These are phyloP conservation scores for Sarocladium kiliense DNA, from an alignment of 2,329 filamentous ascomycete genomes.

Conservation along the genomic window DNA sequence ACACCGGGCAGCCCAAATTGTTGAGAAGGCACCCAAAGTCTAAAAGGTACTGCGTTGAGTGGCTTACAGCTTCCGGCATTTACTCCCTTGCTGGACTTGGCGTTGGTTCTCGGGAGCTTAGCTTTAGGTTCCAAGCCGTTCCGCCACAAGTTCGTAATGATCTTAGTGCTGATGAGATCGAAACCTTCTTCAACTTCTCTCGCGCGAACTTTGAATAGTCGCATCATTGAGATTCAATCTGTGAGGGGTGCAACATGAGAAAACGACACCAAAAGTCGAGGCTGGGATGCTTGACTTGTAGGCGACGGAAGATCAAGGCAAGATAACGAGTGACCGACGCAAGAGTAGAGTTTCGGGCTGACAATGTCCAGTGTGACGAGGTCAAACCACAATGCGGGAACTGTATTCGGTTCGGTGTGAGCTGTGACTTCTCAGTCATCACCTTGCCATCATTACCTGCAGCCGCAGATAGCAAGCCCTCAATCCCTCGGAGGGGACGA, in stretches of 20 bases:
- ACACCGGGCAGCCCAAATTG: too few relatives aligned
- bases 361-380: conserved; percentile 14
- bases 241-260: not conserved
- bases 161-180: not conserved
- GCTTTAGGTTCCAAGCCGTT: too few relatives aligned
- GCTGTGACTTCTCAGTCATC: conserved; percentile 14
- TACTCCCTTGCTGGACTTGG: too few relatives aligned
- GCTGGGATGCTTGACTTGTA: conserved; percentile 16
- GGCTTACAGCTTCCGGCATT: too few relatives aligned
- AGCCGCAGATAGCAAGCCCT: conserved; percentile 8
- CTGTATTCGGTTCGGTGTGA: conserved; percentile 14
- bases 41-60: too few relatives aligned
- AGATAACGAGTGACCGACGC: not conserved
- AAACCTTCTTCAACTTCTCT: not conserved
- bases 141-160: too few relatives aligned
- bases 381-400: conserved; percentile 13
- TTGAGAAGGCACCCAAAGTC: too few relatives aligned
- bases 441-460: not conserved
- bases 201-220: not conserved
- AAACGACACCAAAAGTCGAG: conserved; percentile 13
- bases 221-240: not conserved
- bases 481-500: conserved; percentile 11
- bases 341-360: too few relatives aligned
- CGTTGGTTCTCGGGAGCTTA: too few relatives aligned
- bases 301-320: conserved; percentile 15